Base-by-base conservation (phyloP, 2,329 filamentous ascomycete species). In the Lecanosticta acicola region DNA sequence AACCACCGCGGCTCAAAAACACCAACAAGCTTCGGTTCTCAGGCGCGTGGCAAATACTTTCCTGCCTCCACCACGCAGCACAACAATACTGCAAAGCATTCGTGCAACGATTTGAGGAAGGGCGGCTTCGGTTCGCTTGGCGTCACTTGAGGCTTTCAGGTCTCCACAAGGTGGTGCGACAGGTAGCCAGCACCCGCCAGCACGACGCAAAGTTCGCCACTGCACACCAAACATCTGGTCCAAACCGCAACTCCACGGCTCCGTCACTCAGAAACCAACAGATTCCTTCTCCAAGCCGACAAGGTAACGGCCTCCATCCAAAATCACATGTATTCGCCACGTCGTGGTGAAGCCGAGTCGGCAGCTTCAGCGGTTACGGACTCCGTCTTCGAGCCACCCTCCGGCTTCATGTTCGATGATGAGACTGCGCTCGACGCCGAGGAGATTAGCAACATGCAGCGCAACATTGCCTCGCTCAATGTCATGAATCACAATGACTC, bases 321-420 rank as follows among this genome's bases (percentile, higher is more conserved):
- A 10, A 29, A 36, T 13, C 32, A 16, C 18, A 16, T 16, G 14
- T 33, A 7, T 39, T 39, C 35, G 13, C 35, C 11, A 14, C 24
- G 19, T 17, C 42, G 37, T 19, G 21, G 19, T 42, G 40, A 35
- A 14, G 14, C 16, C 32, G 20, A 17, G 14, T 26, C 40, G 14
- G 17, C 14, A 5, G n/a, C 21, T n/a, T 36, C 36, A 16, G 14
- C 24, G 10, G n/a, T 20, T 29, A 20, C 11, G 14, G 58, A 60
- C 21, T 43, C 56, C 13, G 58, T 55, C 10, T 61, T 61, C 44
- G 56, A 59, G 37, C 58, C 58, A 17, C 48, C 55, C 13, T 34
- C 55, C 13, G 45, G 38, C 40, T 61, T 52, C 51, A 50, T 53
- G 39, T 61, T 61, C 24, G 24, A 29, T 39, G 58, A 53, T 16